These are phyloP conservation scores for Carallia brachiata DNA, from an alignment of 345 rosid genomes.

Conservation along the genomic window DNA sequence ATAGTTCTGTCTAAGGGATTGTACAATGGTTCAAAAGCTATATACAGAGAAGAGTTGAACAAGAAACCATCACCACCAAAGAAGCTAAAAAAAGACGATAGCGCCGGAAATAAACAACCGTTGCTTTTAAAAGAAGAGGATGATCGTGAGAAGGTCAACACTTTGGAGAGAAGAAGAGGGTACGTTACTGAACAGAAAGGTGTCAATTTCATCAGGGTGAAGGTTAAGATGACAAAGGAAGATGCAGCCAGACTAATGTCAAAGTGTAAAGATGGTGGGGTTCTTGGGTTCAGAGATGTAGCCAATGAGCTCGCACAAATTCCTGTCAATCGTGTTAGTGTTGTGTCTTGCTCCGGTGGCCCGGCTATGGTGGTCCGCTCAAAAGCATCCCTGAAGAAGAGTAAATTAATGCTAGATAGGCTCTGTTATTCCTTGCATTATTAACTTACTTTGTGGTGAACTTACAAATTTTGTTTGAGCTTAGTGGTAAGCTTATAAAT, in stretches of 20 bases:
- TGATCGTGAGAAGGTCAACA: neutral
- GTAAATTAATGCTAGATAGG: neutral
- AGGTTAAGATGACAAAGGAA: conserved; percentile 11
- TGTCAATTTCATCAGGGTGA: neutral
- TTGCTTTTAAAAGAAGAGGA: neutral
- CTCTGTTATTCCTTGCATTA: too few relatives aligned
- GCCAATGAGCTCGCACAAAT: neutral
- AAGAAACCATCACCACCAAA: neutral
- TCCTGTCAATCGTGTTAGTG: conserved; percentile 1
- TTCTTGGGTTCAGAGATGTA: conserved; percentile 4
- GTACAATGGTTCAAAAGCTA: neutral
- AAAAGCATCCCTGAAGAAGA: neutral
- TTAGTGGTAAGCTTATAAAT: too few relatives aligned
- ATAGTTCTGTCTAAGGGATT: neutral
- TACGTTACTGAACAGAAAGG: neutral
- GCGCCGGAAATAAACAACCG: neutral
- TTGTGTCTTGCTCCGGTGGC: neutral
- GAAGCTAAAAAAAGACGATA: neutral
- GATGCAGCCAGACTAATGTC: conserved; percentile 5
- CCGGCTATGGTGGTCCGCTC: neutral
- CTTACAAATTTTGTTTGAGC: too few relatives aligned
- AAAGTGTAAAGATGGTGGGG: conserved; percentile 9
- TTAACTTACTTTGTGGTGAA: too few relatives aligned
- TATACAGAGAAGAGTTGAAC: neutral
- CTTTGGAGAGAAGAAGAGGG: neutral